These are phyloP conservation scores for Handroanthus guayacan DNA, from an alignment of 257 asterid species.

Conservation along the genomic window DNA sequence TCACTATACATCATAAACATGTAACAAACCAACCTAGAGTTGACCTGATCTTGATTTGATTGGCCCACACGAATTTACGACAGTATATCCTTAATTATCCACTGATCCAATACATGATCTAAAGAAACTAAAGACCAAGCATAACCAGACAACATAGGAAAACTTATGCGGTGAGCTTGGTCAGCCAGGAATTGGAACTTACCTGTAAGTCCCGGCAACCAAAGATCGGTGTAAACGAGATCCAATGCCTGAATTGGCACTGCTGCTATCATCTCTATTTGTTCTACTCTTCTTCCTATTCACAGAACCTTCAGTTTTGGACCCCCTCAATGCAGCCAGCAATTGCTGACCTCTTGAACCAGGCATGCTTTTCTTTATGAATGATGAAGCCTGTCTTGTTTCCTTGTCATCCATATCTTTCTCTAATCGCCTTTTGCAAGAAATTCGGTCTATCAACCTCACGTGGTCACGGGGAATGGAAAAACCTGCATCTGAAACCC, in stretches of 20 bases:
- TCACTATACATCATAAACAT: slow-evolving; percentile 10
- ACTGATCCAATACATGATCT: not conserved
- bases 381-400: slow-evolving; percentile 57
- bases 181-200: slow-evolving; percentile 23
- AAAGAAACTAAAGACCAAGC: not conserved
- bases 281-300: slow-evolving; percentile 62
- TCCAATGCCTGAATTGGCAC: slow-evolving; percentile 38
- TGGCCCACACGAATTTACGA: slow-evolving; percentile 10
- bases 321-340: slow-evolving; percentile 58
- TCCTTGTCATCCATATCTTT: slow-evolving; percentile 62
- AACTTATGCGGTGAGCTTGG: slow-evolving; percentile 30
- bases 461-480: slow-evolving; percentile 49
- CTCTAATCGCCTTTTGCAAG: slow-evolving; percentile 74
- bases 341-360: slow-evolving; percentile 68
- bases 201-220: slow-evolving; percentile 43
- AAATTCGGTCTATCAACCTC: slow-evolving; percentile 35
- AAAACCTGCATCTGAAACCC: slow-evolving; percentile 47
- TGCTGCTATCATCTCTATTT: slow-evolving; percentile 36
- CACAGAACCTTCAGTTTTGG: slow-evolving; percentile 48
- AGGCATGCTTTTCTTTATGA: slow-evolving; percentile 52
- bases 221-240: slow-evolving; percentile 30
- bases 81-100: not conserved
- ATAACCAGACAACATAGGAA: slow-evolving; percentile 6
- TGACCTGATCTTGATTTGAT: slow-evolving; percentile 7
- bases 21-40: not conserved